Conservation (phyloP, 2,329 filamentous ascomycete genomes). For the Hypomyces rosellus region DNA sequence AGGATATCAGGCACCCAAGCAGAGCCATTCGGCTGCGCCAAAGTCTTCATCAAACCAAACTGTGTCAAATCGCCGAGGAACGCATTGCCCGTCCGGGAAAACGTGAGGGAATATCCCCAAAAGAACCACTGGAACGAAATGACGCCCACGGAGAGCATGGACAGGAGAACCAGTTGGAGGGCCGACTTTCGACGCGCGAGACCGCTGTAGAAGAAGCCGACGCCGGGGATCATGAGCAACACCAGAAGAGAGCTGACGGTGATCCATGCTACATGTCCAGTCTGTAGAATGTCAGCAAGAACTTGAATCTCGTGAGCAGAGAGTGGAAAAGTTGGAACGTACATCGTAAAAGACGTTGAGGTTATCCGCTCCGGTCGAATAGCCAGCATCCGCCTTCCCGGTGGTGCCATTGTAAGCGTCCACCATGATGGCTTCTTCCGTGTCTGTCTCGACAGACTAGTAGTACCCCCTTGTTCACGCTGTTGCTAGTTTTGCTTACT, state of each 20-base stretch:
- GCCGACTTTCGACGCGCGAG: conserved; percentile 85
- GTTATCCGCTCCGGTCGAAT: conserved; percentile 51
- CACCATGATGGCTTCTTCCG: conserved; percentile 19
- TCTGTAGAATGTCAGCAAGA: conserved; percentile 36
- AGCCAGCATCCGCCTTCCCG: conserved; percentile 44
- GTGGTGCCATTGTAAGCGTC: conserved; percentile 45
- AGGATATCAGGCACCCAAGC: conserved; percentile 70
- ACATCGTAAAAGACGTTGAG: conserved; percentile 83
- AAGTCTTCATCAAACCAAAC: conserved; percentile 72
- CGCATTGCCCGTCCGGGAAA: conserved; percentile 70
- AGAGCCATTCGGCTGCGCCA: conserved; percentile 69
- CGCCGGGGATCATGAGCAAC: conserved; percentile 86
- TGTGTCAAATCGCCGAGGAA: conserved; percentile 77
- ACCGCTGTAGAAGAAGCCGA: conserved; percentile 92
- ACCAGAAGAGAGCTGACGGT: conserved; percentile 71
- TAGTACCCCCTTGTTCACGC: too few relatives aligned
- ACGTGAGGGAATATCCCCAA: conserved; percentile 85
- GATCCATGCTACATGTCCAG: conserved; percentile 79
- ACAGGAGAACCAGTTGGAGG: conserved; percentile 77
- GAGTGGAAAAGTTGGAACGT: conserved; percentile 22
- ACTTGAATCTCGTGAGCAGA: not conserved
- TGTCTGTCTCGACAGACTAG: too few relatives aligned
- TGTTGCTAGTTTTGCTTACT: too few relatives aligned
- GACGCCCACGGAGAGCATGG: conserved; percentile 72
- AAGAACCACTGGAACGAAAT: conserved; percentile 93